phyloP scores from a whole-genome alignment of 2,329 filamentous ascomycete genomes.

The Pseudogymnoascus sp. region DNA sequence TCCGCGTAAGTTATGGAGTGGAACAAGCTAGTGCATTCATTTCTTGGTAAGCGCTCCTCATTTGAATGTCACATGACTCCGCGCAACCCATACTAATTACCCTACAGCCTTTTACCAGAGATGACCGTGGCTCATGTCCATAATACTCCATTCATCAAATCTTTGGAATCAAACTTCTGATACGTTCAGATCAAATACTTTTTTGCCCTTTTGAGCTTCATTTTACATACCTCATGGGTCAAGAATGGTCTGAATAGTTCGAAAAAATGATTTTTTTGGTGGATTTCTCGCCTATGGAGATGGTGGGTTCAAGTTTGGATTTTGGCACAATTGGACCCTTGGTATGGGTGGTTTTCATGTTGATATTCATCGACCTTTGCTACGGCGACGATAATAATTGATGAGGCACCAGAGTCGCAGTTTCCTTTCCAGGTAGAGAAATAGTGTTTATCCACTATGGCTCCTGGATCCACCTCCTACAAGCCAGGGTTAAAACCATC shows the following conservation, averaged over 20 bases:
- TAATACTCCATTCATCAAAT: conserved; percentile 43
- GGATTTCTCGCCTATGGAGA: neutral
- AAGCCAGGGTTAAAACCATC: neutral
- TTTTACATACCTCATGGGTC: neutral
- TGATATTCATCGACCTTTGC: neutral
- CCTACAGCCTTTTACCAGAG: conserved; percentile 29
- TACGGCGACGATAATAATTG: neutral
- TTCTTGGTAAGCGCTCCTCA: conserved; percentile 23
- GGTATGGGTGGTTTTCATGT: neutral
- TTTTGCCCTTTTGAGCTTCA: conserved; percentile 15
- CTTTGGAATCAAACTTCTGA: conserved; percentile 36
- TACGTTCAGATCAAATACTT: conserved; percentile 18
- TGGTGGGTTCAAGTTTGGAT: neutral
- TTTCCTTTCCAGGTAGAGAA: neutral
- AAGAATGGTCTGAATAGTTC: conserved; percentile 1
- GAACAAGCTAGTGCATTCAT: conserved; percentile 31
- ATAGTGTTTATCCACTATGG: neutral
- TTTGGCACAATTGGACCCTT: neutral
- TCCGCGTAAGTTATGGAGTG: conserved; percentile 21
- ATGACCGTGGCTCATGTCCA: conserved; percentile 36
- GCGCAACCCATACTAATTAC: conserved; percentile 13
- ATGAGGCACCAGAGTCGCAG: neutral
- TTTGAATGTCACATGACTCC: neutral
- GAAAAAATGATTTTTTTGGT: neutral
- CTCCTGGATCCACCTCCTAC: neutral